A percentile compares a stretch with the other conserved stretches of the same genome.
Evolutionary conservation across 768 basidiomycete genomes (phyloP).

Genomic region (Harrya chromipes): DNA sequence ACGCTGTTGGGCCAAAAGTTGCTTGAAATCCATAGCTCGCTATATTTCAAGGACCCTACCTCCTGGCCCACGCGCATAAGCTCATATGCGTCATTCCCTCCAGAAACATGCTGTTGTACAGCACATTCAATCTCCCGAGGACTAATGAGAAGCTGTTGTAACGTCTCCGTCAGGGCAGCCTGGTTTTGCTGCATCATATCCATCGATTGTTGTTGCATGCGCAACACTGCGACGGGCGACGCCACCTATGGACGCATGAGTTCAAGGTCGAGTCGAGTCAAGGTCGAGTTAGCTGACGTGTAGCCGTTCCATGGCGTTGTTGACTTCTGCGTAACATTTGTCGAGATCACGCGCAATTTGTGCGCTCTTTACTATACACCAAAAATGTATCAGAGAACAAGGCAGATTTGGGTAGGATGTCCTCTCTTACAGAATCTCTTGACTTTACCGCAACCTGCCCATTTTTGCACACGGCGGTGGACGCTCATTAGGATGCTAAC

Average conservation of each 20-base stretch:
- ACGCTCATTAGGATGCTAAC: conserved; percentile 43
- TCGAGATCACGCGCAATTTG: conserved; percentile 49
- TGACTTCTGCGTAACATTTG: conserved; percentile 41
- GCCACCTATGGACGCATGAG: conserved; percentile 18
- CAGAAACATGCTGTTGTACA: conserved; percentile 38
- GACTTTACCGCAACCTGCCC: conserved; percentile 38
- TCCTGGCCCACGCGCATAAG: conserved; percentile 55
- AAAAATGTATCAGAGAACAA: conserved; percentile 3
- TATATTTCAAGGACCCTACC: conserved; percentile 25
- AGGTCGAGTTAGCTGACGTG: conserved; percentile 32
- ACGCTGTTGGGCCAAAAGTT: conserved; percentile 14
- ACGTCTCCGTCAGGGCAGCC: conserved; percentile 35
- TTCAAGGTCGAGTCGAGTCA: background rate
- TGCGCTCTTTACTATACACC: conserved; percentile 38
- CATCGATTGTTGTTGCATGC: conserved; percentile 29
- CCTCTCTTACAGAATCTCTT: conserved; percentile 37
- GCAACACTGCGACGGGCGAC: conserved; percentile 21
- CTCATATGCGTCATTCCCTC: conserved; percentile 39
- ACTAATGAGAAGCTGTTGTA: conserved; percentile 39
- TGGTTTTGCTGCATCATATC: conserved; percentile 28
- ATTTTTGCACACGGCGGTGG: conserved; percentile 36
- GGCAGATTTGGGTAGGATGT: background rate
- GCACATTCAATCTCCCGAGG: conserved; percentile 37
- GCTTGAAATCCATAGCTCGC: background rate
- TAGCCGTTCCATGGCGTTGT: conserved; percentile 40